Evolutionary conservation across 805 yeast species (phyloP).

Genomic region (Kluyveromyces nonfermentans): DNA sequence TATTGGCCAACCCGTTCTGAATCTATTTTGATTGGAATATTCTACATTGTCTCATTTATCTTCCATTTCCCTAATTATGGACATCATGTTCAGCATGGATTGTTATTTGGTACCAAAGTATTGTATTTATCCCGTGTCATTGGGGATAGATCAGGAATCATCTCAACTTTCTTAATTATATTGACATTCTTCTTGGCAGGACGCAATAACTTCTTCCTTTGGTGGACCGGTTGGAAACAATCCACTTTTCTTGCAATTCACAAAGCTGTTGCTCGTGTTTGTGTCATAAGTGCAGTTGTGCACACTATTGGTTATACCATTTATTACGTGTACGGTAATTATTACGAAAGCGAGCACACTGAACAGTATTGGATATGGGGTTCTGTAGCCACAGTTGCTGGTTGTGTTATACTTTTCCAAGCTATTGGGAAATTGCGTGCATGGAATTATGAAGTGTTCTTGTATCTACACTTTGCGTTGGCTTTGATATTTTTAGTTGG

Average conservation of each 20-base stretch:
- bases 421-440: conserved; percentile 38
- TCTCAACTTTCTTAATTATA: conserved; percentile 43
- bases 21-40: conserved; percentile 12
- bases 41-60: conserved; percentile 1
- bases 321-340: conserved; percentile 34
- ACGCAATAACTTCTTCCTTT: conserved; percentile 57
- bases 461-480: conserved; percentile 35
- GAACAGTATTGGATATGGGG: conserved; percentile 36
- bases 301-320: conserved; percentile 48
- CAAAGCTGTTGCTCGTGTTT: conserved; percentile 49
- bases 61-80: conserved; percentile 6
- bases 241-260: conserved; percentile 56
- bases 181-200: conserved; percentile 54
- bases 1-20: conserved; percentile 16
- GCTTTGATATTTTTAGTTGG: conserved; percentile 40
- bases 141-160: conserved; percentile 45
- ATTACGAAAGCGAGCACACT: conserved; percentile 30
- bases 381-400: conserved; percentile 26
- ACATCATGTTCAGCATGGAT: conserved; percentile 8
- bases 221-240: conserved; percentile 53
- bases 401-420: conserved; percentile 36
- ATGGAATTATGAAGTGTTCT: conserved; percentile 38
- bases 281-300: conserved; percentile 38
- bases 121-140: conserved; percentile 21
- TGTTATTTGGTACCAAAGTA: conserved; percentile 7